phyloP scores from a whole-genome alignment of 2,329 filamentous ascomycete genomes.

The Alternaria triticina region DNA sequence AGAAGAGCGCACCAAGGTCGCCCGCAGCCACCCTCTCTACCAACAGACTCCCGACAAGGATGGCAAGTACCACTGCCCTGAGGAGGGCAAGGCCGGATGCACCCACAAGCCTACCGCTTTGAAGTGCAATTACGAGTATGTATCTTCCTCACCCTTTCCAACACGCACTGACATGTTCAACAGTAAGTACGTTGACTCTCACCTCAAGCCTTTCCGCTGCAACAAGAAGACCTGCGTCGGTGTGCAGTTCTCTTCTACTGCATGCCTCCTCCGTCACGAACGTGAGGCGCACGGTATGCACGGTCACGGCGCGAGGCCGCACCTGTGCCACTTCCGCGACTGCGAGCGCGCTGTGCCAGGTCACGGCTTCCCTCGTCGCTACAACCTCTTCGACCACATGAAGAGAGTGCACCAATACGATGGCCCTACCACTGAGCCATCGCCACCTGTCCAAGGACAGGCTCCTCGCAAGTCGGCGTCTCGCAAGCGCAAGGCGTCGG shows the following conservation, averaged over 20 bases:
- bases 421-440: constrained; percentile 42
- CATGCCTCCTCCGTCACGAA: constrained; percentile 92
- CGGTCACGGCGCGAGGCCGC: constrained; percentile 90
- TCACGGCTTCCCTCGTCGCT: constrained; percentile 91
- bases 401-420: constrained; percentile 80
- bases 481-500: constrained; percentile 45
- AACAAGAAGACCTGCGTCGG: constrained; percentile 83
- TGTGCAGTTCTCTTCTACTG: constrained; percentile 91
- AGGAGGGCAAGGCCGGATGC: constrained; percentile 75
- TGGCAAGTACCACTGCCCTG: constrained; percentile 93
- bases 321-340: constrained; percentile 84
- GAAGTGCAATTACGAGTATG: constrained; percentile 99
- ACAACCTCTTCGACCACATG: constrained; percentile 98
- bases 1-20: constrained; percentile 48
- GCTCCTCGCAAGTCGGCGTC: constrained; percentile 33
- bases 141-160: not conserved
- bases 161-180: constrained; percentile 11
- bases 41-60: constrained; percentile 70
- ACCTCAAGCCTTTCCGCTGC: constrained; percentile 95
- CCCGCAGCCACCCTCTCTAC: constrained; percentile 69
- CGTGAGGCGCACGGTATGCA: constrained; percentile 96
- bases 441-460: constrained; percentile 36
- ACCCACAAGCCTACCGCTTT: constrained; percentile 93
- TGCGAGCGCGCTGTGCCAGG: constrained; percentile 83
- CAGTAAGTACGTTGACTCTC: constrained; percentile 97